Evolutionary conservation across 2,329 filamentous ascomycete genomes (phyloP), one percentile per base, ranked within the genome.

Genomic region (Pestalotiopsis sp.): DNA sequence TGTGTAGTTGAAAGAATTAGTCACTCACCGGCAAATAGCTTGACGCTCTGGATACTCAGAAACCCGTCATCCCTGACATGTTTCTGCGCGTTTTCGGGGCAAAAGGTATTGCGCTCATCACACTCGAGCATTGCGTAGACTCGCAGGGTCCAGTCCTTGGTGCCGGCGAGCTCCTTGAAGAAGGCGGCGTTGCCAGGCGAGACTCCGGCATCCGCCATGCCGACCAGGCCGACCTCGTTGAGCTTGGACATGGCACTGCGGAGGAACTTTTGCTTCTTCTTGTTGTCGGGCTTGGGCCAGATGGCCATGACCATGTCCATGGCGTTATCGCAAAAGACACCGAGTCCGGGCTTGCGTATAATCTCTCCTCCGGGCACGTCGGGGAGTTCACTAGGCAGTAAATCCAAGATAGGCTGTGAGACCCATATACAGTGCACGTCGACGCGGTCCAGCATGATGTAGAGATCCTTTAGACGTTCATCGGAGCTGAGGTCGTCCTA

Each of bases 321-420:
- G 26, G 90, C 90, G 73, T 92, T 92, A 76, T 93, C 90, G 74
- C 91, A 93, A 72, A 92, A 92, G 10, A 92, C 89, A 56, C 91
- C 90, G 73, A 85, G 82, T 0, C 88, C 88, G 0, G 90, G 89
- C 3, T 87, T 79, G 38, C 84, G 82, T 14, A 90, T 76, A 11
- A 92, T 85, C 68, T 91, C 88, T 1, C 91, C 91, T 11, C 90
- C 90, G 1, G 89, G 88, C 1, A 89, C 75, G 67, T 86, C 83
- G 1, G 83, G 80, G 30, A 86, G 70, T 9, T 85, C 82, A 1
- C 79, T 72, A 0, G 89, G 86, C 5, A 93, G 83, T 1, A 92
- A 81, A 61, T 84, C 79, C 2, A 92, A 82, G 1, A 92, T 87
- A 20, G 89, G 83, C 30, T 87, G 81, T 0, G 90, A 92, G 2